A percentile compares a stretch with the other conserved stretches of the same genome.
These are phyloP conservation scores for Aegilops umbellulata DNA, from an alignment of 176 grass and related monocot species.

Conservation along the genomic window DNA sequence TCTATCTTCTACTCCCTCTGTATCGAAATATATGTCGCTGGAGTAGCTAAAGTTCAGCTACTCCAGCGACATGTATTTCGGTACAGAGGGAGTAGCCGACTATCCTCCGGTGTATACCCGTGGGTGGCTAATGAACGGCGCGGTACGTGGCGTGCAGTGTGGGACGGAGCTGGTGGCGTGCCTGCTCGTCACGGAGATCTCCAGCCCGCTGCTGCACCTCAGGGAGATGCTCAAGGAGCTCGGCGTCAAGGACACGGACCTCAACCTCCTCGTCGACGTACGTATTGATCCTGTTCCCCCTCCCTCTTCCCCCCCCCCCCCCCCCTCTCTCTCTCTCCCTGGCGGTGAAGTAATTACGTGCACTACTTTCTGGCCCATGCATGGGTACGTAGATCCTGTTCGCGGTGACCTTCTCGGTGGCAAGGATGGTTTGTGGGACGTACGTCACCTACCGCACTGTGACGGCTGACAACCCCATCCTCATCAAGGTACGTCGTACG, in stretches of 20 bases:
- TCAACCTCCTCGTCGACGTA: constrained; percentile 79
- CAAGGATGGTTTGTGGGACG: constrained; percentile 73
- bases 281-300: background rate
- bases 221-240: constrained; percentile 78
- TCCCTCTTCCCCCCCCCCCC: background rate
- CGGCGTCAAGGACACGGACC: constrained; percentile 53
- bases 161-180: constrained; percentile 75
- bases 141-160: constrained; percentile 19
- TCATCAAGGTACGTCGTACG: constrained; percentile 54
- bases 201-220: constrained; percentile 67
- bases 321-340: background rate
- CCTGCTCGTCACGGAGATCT: constrained; percentile 61
- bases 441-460: constrained; percentile 74
- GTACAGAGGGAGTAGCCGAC: no score
- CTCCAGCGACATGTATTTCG: no score
- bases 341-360: background rate
- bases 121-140: no score
- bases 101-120: no score
- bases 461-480: constrained; percentile 55
- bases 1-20: no score
- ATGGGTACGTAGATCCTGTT: constrained; percentile 57
- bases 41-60: no score
- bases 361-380: background rate
- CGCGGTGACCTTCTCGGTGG: constrained; percentile 69
- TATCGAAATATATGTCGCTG: no score